Evolutionary conservation across 2,329 filamentous ascomycete species (phyloP).

Genomic region (Penicillium crustosum): DNA sequence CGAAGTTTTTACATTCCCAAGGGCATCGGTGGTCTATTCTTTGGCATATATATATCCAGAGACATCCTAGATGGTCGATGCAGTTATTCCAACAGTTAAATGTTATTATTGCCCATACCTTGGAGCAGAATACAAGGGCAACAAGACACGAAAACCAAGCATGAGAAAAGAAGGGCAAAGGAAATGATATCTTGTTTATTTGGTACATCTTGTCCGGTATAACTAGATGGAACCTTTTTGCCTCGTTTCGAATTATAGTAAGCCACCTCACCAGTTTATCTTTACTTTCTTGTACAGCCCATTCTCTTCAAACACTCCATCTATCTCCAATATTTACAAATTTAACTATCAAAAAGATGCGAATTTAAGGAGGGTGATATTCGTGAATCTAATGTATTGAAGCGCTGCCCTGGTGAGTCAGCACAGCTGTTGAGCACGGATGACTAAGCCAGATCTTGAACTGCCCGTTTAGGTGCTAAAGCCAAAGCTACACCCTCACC

Average conservation of each 20-base stretch:
- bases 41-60: not conserved
- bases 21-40: not conserved
- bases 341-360: too few species aligned
- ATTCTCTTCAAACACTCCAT: not conserved
- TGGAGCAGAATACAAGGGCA: too few species aligned
- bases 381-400: not conserved
- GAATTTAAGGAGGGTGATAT: not conserved
- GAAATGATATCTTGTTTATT: not conserved
- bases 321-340: not conserved
- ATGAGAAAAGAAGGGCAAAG: not conserved
- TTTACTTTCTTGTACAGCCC: not conserved
- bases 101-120: too few species aligned
- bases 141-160: too few species aligned
- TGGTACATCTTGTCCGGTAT: not conserved
- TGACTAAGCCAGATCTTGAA: not conserved
- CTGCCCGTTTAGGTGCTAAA: conserved; percentile 7
- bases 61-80: not conserved
- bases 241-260: not conserved
- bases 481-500: conserved; percentile 24
- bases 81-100: not conserved
- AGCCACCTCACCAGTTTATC: not conserved
- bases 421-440: not conserved
- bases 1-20: not conserved
- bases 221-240: not conserved
- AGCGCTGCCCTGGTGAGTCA: not conserved